phyloP scores from a whole-genome alignment of 306 rosid genomes.

The Ziziphus jujuba region DNA sequence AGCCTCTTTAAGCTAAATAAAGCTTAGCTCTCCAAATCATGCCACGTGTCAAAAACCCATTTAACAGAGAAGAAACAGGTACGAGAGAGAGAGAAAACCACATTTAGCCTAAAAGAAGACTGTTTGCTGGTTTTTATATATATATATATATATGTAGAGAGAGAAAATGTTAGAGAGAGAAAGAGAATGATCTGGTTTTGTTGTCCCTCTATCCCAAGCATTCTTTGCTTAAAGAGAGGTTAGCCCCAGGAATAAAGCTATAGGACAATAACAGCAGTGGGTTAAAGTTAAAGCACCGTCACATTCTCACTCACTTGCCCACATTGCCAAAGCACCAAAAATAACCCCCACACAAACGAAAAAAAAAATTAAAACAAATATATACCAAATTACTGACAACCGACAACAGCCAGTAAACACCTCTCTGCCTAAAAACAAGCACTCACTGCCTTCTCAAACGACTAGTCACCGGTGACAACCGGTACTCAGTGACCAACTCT shows the following conservation, averaged over 20 bases:
- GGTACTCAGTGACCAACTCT: constrained; percentile 33
- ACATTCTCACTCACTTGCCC: constrained; percentile 28
- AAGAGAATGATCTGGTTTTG: constrained; percentile 31
- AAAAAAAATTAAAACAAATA: neutral
- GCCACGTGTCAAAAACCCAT: constrained; percentile 42
- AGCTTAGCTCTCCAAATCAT: constrained; percentile 32
- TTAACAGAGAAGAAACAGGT: neutral
- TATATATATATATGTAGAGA: constrained; percentile 2
- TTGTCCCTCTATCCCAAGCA: constrained; percentile 75
- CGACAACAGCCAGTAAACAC: constrained; percentile 37
- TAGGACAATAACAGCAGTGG: constrained; percentile 38
- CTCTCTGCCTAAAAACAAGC: constrained; percentile 3
- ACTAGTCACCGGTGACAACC: constrained; percentile 63
- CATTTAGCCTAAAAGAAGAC: neutral
- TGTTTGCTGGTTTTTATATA: neutral
- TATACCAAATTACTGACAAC: constrained; percentile 41
- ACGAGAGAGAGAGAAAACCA: neutral
- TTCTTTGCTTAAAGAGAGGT: constrained; percentile 90
- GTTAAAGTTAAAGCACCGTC: constrained; percentile 52
- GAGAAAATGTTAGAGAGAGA: constrained; percentile 28
- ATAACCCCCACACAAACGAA: neutral
- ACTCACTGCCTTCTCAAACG: constrained; percentile 25
- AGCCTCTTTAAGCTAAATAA: constrained; percentile 47
- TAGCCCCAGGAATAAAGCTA: constrained; percentile 80
- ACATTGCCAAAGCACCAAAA: constrained; percentile 29